Evolutionary conservation across 202 grass and related monocot species (phyloP), one percentile per base, ranked within the genome.

Genomic region (Schoenoplectus triqueter): DNA sequence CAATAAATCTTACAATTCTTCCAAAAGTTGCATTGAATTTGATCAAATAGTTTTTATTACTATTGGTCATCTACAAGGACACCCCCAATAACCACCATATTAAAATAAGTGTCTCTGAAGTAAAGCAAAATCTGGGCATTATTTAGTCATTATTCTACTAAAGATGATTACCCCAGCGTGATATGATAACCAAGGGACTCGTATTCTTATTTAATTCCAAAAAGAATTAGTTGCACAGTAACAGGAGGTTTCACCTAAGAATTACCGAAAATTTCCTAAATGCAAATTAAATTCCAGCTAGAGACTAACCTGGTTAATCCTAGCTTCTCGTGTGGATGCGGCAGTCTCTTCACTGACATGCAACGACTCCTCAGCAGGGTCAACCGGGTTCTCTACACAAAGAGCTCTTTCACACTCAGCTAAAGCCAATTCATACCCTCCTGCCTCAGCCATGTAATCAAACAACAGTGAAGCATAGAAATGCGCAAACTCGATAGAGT

Each of bases 381-480:
- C 93, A 48, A 90, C 52, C 0, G 93, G 96, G 0, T 6, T 64
- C 21, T 83, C 75, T 76, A 99, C 95, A 73, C 0, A 7, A 40
- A 99, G 88, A 1, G 91, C 96, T 19, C 91, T 92, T 77, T 87
- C 88, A 86, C 96, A 99, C 93, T 95, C 93, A 44, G 81, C 44
- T 70, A 86, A 66, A 51, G 90, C 93, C 5, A 91, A 87, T 81
- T 99, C 93, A 80, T 94, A 99, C 15, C 82, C 86, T 66, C 87
- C 66, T 49, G 69, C 50, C 85, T 99, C 93, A 41, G 10, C 17
- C 42, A 91, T 87, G 19, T 84, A 84, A 4, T 95, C 96, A 59
- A 48, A 94, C 56, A 95, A 85, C 68, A 98, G 82, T n/a, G 79
- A 74, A n/a, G 96, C 93, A 78, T 87, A 92, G 88, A 98, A 98